phyloP scores from a whole-genome alignment of 352 stramenopile genomes.

The Pythium pyrilobum region DNA sequence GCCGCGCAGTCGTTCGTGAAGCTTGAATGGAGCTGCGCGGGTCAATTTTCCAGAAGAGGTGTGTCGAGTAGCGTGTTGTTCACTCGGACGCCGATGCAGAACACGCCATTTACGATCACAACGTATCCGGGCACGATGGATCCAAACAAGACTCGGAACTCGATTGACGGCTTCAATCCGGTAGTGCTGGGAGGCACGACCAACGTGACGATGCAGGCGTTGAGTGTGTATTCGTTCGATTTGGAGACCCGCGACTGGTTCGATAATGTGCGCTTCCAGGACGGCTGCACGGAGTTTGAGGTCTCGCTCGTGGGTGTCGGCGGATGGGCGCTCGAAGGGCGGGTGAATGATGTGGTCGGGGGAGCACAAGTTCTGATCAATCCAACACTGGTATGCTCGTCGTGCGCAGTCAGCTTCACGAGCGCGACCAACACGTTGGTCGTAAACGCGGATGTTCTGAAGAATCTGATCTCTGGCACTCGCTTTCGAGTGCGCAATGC shows the following conservation, averaged over 20 bases:
- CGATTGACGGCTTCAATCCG: conserved; percentile 50
- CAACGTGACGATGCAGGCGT: conserved; percentile 29
- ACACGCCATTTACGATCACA: conserved; percentile 54
- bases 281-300: conserved; percentile 74
- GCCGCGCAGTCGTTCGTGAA: conserved; percentile 80
- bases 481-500: conserved; percentile 58
- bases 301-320: conserved; percentile 74
- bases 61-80: conserved; percentile 33
- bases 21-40: conserved; percentile 69
- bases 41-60: conserved; percentile 19
- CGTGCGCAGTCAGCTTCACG: conserved; percentile 50
- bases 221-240: conserved; percentile 58
- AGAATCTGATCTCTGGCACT: conserved; percentile 46
- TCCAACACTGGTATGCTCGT: conserved; percentile 43
- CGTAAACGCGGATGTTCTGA: conserved; percentile 52
- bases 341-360: conserved; percentile 72
- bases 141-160: conserved; percentile 44
- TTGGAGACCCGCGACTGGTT: conserved; percentile 75
- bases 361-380: conserved; percentile 33
- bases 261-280: conserved; percentile 84
- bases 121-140: conserved; percentile 78
- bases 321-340: conserved; percentile 85
- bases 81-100: conserved; percentile 28
- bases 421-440: conserved; percentile 37
- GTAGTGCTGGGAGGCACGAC: conserved; percentile 13